Conservation (phyloP, 306 rosid genomes). For the Mimosa bimucronata region DNA sequence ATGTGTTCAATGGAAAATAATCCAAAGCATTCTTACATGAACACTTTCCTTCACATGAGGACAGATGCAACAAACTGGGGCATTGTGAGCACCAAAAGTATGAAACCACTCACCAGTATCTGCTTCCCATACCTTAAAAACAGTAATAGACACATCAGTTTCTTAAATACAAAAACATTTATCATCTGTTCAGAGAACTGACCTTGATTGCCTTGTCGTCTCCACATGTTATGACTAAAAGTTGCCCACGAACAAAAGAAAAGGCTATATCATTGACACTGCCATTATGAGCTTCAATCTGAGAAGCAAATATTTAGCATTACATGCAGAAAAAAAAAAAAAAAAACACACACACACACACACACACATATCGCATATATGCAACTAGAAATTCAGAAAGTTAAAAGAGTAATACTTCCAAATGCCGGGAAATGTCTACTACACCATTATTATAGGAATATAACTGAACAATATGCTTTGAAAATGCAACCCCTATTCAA, state of each 20-base stretch:
- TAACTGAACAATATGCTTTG: conserved; percentile 36
- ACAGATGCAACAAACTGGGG: conserved; percentile 55
- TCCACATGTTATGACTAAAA: conserved; percentile 39
- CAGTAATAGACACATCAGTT: conserved; percentile 24
- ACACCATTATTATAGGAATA: conserved; percentile 7
- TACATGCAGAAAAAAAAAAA: conserved; percentile 31
- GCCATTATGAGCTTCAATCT: conserved; percentile 44
- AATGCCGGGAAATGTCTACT: background rate
- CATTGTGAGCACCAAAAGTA: conserved; percentile 42
- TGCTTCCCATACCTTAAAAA: conserved; percentile 53
- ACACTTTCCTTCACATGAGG: conserved; percentile 28
- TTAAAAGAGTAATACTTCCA: conserved; percentile 36
- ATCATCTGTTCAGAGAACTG: background rate
- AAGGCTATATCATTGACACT: conserved; percentile 44
- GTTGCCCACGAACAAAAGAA: background rate
- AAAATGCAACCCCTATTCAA: conserved; percentile 44
- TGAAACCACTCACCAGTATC: conserved; percentile 12
- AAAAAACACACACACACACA: too few relatives aligned
- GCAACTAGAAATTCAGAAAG: background rate
- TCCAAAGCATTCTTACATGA: conserved; percentile 40
- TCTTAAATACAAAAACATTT: background rate
- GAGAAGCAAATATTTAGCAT: conserved; percentile 12
- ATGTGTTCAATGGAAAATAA: background rate
- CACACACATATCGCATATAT: background rate
- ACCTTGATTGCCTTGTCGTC: conserved; percentile 40